These are phyloP conservation scores for Pistacia vera DNA, from an alignment of 345 rosid genomes.

Conservation along the genomic window DNA sequence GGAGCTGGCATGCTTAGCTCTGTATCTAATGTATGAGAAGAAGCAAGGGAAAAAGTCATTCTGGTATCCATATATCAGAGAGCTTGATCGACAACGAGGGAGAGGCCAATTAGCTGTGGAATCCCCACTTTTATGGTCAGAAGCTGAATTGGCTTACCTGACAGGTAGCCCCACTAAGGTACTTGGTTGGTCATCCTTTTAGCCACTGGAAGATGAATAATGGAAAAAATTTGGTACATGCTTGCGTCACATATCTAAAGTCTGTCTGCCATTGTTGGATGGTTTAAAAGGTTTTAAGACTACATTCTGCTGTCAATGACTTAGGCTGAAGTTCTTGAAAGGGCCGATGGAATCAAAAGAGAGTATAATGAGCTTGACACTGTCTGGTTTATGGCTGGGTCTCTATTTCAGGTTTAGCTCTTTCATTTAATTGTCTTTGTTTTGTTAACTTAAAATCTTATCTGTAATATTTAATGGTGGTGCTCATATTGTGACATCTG, in stretches of 20 bases:
- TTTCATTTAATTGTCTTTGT: background rate
- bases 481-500: slow-evolving; percentile 7
- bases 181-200: slow-evolving; percentile 10
- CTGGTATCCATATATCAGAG: slow-evolving; percentile 94
- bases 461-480: slow-evolving; percentile 4
- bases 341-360: slow-evolving; percentile 90
- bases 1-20: slow-evolving; percentile 90
- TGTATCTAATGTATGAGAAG: slow-evolving; percentile 98
- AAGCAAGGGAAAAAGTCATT: slow-evolving; percentile 93
- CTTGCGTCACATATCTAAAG: background rate
- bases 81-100: slow-evolving; percentile 98
- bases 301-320: slow-evolving; percentile 27
- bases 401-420: slow-evolving; percentile 82
- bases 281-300: slow-evolving; percentile 21
- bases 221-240: background rate
- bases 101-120: slow-evolving; percentile 93
- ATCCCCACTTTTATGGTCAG: slow-evolving; percentile 94
- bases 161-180: slow-evolving; percentile 97
- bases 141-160: slow-evolving; percentile 79
- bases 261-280: slow-evolving; percentile 3
- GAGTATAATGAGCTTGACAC: slow-evolving; percentile 95
- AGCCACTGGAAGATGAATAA: slow-evolving; percentile 3
- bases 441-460: slow-evolving; percentile 3
- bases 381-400: slow-evolving; percentile 99
- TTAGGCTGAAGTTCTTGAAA: slow-evolving; percentile 85